Percentiles rank a stretch among this genome's conserved stretches.
Evolutionary conservation across 345 rosid genomes (phyloP).

Genomic region (Cardiospermum halicacabum): DNA sequence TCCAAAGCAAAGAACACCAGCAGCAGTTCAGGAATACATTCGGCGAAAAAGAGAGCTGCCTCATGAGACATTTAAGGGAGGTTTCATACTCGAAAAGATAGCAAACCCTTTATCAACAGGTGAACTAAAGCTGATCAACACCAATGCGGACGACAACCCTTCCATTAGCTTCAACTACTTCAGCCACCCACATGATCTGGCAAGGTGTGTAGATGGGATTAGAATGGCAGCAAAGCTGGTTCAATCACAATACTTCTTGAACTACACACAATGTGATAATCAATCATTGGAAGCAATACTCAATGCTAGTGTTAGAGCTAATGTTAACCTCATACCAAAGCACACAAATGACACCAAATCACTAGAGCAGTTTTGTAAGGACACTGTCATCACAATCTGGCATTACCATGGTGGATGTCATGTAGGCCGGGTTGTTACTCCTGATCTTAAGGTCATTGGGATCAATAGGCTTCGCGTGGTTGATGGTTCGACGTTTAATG

Average conservation of each 20-base stretch:
- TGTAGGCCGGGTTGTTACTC: slow-evolving; percentile 72
- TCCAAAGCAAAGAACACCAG: slow-evolving; percentile 60
- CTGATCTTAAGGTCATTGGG: slow-evolving; percentile 55
- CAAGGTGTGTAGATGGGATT: slow-evolving; percentile 67
- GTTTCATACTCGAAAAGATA: slow-evolving; percentile 88
- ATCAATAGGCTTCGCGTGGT: slow-evolving; percentile 64
- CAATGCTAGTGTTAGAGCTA: slow-evolving; percentile 64
- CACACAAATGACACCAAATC: slow-evolving; percentile 75
- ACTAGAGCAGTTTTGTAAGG: slow-evolving; percentile 89
- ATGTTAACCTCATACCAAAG: slow-evolving; percentile 74
- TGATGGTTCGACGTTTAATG: slow-evolving; percentile 72
- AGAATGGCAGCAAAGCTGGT: slow-evolving; percentile 55
- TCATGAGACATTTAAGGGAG: slow-evolving; percentile 80
- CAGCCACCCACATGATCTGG: slow-evolving; percentile 63
- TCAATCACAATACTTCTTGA: slow-evolving; percentile 55
- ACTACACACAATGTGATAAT: slow-evolving; percentile 50
- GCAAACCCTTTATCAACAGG: slow-evolving; percentile 69
- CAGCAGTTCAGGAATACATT: slow-evolving; percentile 52
- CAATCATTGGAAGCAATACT: slow-evolving; percentile 56
- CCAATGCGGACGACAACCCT: slow-evolving; percentile 78
- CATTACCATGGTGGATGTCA: slow-evolving; percentile 96
- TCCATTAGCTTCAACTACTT: slow-evolving; percentile 89
- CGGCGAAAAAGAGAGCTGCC: slow-evolving; percentile 53
- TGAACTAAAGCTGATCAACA: slow-evolving; percentile 55
- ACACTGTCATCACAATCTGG: slow-evolving; percentile 95